Evolutionary conservation across 176 grass and related monocot genomes (phyloP).

Genomic region (Thinopyrum elongatum): DNA sequence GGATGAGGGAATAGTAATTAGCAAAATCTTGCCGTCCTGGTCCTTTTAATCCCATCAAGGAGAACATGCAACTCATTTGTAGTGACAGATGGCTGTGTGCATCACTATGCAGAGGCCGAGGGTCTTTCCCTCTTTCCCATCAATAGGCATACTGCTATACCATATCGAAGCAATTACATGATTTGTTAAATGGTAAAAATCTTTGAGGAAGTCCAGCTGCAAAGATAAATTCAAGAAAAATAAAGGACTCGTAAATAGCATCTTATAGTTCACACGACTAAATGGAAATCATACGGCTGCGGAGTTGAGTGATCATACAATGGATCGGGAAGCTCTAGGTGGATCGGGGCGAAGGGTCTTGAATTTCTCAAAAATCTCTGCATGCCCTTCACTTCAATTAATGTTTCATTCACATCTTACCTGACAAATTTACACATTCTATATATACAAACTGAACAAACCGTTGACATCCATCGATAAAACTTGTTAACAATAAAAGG

Average conservation of each 20-base stretch:
- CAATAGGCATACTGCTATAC: not conserved
- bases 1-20: too few species aligned
- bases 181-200: not conserved
- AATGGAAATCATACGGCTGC: too few species aligned
- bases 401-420: not conserved
- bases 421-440: not conserved
- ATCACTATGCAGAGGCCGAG: too few species aligned
- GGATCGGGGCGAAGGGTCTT: too few species aligned
- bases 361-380: too few species aligned
- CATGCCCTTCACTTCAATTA: not conserved
- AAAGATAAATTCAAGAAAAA: not conserved
- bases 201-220: not conserved
- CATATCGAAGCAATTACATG: not conserved
- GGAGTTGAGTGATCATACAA: too few species aligned
- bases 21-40: too few species aligned
- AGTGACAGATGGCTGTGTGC: too few species aligned
- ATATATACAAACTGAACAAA: constrained; percentile 17
- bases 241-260: not conserved
- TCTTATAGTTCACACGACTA: not conserved
- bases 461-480: not conserved
- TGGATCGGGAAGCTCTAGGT: too few species aligned
- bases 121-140: too few species aligned
- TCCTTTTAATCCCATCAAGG: too few species aligned
- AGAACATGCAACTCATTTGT: too few species aligned
- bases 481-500: not conserved